These are phyloP conservation scores for Mucor indicus DNA, from an alignment of 371 early-diverging fungal species.

Conservation along the genomic window DNA sequence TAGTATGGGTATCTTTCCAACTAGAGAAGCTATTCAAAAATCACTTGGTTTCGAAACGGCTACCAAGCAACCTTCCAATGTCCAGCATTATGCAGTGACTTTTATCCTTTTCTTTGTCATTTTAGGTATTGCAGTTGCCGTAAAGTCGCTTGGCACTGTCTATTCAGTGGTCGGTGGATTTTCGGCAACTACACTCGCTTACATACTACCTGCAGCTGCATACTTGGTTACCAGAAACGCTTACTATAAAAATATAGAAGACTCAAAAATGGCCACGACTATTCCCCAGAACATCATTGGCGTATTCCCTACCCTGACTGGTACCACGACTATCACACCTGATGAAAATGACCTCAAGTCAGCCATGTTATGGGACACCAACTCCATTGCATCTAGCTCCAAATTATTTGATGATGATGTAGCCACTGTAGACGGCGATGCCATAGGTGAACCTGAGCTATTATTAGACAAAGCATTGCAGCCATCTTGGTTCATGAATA, in stretches of 20 bases:
- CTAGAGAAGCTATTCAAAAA: conserved; percentile 53
- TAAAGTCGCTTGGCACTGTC: conserved; percentile 48
- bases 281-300: conserved; percentile 2
- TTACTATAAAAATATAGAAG: neutral
- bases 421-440: conserved; percentile 18
- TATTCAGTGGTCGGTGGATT: conserved; percentile 58
- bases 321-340: conserved; percentile 10
- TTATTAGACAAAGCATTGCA: neutral
- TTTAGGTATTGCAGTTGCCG: conserved; percentile 33
- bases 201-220: conserved; percentile 50
- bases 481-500: conserved; percentile 22
- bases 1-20: conserved; percentile 50
- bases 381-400: conserved; percentile 18
- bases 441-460: neutral
- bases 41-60: conserved; percentile 49
- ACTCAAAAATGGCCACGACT: neutral
- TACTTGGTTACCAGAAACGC: conserved; percentile 39
- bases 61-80: conserved; percentile 32
- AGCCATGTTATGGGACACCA: conserved; percentile 15
- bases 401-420: conserved; percentile 23
- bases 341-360: conserved; percentile 18
- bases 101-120: conserved; percentile 32
- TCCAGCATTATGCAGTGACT: conserved; percentile 44
- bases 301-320: conserved; percentile 20
- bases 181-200: conserved; percentile 54